These are phyloP conservation scores for Trichophyton simii DNA, from an alignment of 2,329 filamentous ascomycete genomes.

Conservation along the genomic window DNA sequence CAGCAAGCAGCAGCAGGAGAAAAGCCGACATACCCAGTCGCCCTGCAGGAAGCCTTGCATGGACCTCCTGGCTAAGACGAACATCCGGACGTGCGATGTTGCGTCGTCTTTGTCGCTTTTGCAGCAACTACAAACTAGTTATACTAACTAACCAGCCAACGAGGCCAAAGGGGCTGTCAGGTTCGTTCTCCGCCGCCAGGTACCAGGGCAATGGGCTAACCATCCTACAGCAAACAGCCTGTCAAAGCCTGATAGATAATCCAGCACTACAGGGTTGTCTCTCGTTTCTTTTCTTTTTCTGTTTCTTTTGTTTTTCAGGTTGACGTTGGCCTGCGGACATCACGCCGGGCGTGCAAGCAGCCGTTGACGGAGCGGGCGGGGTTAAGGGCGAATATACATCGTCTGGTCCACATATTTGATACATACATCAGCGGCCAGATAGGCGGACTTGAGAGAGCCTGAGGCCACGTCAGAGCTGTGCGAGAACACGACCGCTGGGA, in stretches of 20 bases:
- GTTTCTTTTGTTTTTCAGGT: neutral
- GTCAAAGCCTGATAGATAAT: too few relatives aligned
- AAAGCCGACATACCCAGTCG: neutral
- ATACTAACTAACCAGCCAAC: too few relatives aligned
- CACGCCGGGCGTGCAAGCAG: neutral
- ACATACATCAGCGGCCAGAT: neutral
- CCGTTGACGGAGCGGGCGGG: neutral
- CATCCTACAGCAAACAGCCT: neutral
- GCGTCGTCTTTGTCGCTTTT: too few relatives aligned
- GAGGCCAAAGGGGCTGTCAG: too few relatives aligned
- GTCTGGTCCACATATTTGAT: neutral
- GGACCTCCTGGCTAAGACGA: too few relatives aligned
- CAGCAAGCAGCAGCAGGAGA: neutral
- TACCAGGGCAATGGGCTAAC: neutral
- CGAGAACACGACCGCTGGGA: neutral
- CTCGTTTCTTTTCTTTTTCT: neutral
- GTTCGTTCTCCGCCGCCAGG: neutral
- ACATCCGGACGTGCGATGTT: too few relatives aligned
- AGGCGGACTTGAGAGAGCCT: neutral
- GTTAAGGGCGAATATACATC: neutral
- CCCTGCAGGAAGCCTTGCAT: neutral
- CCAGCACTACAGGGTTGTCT: neutral
- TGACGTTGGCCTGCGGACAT: neutral
- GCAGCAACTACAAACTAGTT: too few relatives aligned
- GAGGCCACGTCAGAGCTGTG: neutral